phyloP scores from a whole-genome alignment of 495 filamentous ascomycete species.

The Cladorrhinum samala region DNA sequence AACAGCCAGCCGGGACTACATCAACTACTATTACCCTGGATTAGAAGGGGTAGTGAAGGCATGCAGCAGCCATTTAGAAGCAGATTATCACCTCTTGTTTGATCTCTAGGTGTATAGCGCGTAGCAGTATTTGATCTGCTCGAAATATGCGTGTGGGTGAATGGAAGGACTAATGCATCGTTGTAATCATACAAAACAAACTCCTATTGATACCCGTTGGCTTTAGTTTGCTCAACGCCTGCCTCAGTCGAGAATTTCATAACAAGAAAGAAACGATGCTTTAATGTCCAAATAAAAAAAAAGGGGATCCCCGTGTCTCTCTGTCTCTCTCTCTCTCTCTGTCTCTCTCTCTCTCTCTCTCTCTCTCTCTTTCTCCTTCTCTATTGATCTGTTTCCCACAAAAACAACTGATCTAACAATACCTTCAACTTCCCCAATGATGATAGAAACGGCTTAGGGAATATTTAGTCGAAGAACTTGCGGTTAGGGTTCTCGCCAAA shows the following conservation, averaged over 20 bases:
- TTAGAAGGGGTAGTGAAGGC: too few species aligned
- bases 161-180: too few species aligned
- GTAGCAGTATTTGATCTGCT: too few species aligned
- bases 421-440: neutral
- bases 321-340: neutral
- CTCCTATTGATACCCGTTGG: too few species aligned
- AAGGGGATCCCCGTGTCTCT: neutral
- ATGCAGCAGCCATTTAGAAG: too few species aligned
- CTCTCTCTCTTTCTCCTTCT: neutral
- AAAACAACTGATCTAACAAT: too few species aligned
- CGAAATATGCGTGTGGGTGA: too few species aligned
- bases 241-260: constrained; percentile 2
- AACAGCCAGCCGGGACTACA: neutral
- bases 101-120: too few species aligned
- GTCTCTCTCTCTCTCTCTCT: neutral
- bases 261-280: neutral
- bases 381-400: neutral
- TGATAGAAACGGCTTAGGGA: neutral
- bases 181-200: too few species aligned
- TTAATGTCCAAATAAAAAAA: neutral
- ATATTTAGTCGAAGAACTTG: constrained; percentile 78
- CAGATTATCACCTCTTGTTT: too few species aligned
- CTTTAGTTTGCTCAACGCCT: neutral
- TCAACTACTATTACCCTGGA: too few species aligned
- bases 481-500: constrained; percentile 92